These are phyloP conservation scores for Leccinellum rugosiceps DNA, from an alignment of 768 basidiomycete genomes.

Conservation along the genomic window DNA sequence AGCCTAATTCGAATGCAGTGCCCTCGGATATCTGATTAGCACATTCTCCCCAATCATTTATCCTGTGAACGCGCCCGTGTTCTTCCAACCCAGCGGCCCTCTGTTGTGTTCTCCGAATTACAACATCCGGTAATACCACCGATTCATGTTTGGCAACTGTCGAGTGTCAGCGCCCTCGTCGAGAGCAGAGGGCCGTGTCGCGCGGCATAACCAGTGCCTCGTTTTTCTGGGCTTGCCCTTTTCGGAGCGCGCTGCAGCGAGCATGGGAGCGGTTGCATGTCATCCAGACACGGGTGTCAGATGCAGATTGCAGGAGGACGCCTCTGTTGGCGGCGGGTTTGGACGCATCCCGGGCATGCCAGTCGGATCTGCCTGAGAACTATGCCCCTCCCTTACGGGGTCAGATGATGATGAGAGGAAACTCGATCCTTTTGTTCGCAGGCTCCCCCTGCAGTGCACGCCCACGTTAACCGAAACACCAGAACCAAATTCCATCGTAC, in stretches of 20 bases:
- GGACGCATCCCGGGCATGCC: constrained; percentile 4
- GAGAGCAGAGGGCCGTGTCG: neutral
- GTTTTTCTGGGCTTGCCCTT: constrained; percentile 1
- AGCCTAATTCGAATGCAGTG: constrained; percentile 37
- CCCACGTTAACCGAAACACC: constrained; percentile 21
- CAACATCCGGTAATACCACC: constrained; percentile 8
- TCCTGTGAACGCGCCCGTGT: constrained; percentile 18
- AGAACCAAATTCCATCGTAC: constrained; percentile 4
- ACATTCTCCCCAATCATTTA: constrained; percentile 21
- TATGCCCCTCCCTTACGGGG: constrained; percentile 12
- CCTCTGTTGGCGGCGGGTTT: constrained; percentile 15
- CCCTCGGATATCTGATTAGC: constrained; percentile 37
- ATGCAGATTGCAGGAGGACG: constrained; percentile 1
- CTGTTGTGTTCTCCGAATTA: neutral
- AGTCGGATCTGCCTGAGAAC: constrained; percentile 33
- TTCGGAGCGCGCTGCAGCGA: constrained; percentile 1
- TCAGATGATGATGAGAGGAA: constrained; percentile 17
- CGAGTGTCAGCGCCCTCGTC: constrained; percentile 3
- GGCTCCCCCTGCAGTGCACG: constrained; percentile 1
- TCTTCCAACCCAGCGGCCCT: constrained; percentile 29
- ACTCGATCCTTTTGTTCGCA: constrained; percentile 12
- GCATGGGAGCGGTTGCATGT: constrained; percentile 15
- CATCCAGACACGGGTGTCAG: constrained; percentile 18
- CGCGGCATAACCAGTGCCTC: constrained; percentile 5
- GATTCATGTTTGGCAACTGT: constrained; percentile 6